Base-by-base conservation (phyloP, 1,139 yeast species). In the Pichia sp. region DNA sequence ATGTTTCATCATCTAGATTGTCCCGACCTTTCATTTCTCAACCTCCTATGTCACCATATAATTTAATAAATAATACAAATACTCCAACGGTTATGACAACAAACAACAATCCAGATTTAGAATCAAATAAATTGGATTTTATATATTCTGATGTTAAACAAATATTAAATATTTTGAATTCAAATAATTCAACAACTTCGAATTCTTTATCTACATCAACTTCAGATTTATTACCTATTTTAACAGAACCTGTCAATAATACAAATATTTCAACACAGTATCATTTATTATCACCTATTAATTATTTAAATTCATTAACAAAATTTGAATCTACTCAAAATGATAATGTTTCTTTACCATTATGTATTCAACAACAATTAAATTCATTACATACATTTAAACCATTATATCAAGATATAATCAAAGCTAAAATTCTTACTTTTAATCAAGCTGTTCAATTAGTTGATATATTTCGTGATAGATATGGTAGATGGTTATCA, bases 401-500 rank as follows among this genome's bases (percentile, higher is more conserved):
- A 24, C 38, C 40, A 10, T n/a, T 23, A 5, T 44, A 39, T 34
- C 29, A 38, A 34, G 80, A 78, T 50, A 57, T 77, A 2, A 66
- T 80, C 2, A 52, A 69, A 1, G 51, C 70, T 29, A 76, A 76
- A 2, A 63, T 82, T 7, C 52, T 84, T n/a, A 57, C 76, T 0
- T 59, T 68, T 36, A 59, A 60, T 3, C 79, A 80, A 50, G 75
- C 76, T 0, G 53, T 69, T 8, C 69, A 67, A 26, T 59, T 83
- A 31, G 61, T 84, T 50, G 68, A 69, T 40, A 74, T 73, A 41
- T 84, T 84, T 55, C 64, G 84, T 37, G 72, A 78, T 43, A 72
- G 82, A 53, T 83, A 80, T 54, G 87, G 88, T 9, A 66, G 85
- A 31, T 84, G 94, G 94, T 80, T 82, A 4, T 78, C 85, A 45